A percentile compares a stretch with the other conserved stretches of the same genome.
These are phyloP conservation scores for Botryotinia narcissicola DNA, from an alignment of 2,329 filamentous ascomycete genomes.

Conservation along the genomic window DNA sequence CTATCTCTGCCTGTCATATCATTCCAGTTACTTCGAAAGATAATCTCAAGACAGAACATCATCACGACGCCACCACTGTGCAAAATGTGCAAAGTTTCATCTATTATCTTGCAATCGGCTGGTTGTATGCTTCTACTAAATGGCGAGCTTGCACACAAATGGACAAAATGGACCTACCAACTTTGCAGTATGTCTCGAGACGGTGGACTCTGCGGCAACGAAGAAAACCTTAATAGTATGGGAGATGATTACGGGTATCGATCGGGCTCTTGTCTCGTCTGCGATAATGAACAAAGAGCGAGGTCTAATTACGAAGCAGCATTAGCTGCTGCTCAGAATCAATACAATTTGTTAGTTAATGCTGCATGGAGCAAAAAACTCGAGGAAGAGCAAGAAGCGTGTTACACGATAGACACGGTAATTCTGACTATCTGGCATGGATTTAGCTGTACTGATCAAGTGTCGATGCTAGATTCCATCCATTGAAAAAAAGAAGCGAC, in stretches of 20 bases:
- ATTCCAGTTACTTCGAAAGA: neutral
- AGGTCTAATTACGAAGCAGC: neutral
- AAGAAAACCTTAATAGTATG: neutral
- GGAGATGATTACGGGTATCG: neutral
- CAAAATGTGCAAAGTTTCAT: constrained; percentile 6
- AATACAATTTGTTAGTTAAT: neutral
- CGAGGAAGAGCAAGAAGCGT: neutral
- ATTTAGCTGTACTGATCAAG: neutral
- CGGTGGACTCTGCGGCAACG: neutral
- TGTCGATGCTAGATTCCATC: neutral
- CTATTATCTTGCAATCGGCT: neutral
- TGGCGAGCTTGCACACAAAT: neutral
- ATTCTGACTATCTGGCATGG: neutral
- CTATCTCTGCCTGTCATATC: neutral
- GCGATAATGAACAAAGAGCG: neutral
- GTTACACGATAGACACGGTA: neutral
- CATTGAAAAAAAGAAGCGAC: neutral
- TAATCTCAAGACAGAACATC: neutral
- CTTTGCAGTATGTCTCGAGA: neutral
- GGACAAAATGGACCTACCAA: constrained; percentile 5
- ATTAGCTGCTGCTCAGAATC: neutral
- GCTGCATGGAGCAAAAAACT: neutral
- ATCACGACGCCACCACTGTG: no score
- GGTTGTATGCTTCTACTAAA: neutral
- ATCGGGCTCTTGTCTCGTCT: neutral